Base-by-base conservation (phyloP, 192 early-diverging fungal species). In the Podila epigama region DNA sequence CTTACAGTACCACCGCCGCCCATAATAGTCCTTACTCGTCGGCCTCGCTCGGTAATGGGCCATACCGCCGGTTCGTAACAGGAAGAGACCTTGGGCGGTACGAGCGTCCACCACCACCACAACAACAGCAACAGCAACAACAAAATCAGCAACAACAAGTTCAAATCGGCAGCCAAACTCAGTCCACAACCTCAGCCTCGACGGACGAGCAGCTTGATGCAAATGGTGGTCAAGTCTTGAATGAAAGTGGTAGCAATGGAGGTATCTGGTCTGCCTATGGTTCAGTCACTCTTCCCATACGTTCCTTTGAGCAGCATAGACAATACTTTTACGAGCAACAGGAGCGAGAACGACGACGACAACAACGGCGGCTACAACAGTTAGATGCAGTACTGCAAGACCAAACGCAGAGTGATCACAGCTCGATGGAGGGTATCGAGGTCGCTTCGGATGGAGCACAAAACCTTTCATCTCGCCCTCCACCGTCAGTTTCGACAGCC, bases 201-300 rank as follows among this genome's bases (percentile, higher is more conserved):
- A 33, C 33, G 10, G 59, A 58, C 9, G 42, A 50, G 16, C 34
- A 50, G 8, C 12, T 57, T 15, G 42, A 70, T 51, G 48, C 28
- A 5, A 42, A 62, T 4, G 52, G 56, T 7, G 60, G 54, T 16
- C 32, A 40, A 9, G n/a, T 61, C 5, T 0, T 57, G 4, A 18
- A 16, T 10, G 71, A 53, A 2, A 58, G 51, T n/a, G n/a, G n/a
- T 27, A 50, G 32, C 29, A 50, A 28, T 1, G 40, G 20, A 7
- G 64, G 64, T 4, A 58, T 41, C 12, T 75, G 71, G 71, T 75
- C 59, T 8, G 53, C 57, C 6, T 75, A 50, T 18, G 71, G 71
- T 15, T 66, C 71, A 1, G 37, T 66, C 18, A 51, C 34, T 4
- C 56, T 34, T 9, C 18, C 56, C 4, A 44, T 18, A 4, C 20